Base-by-base conservation (phyloP, 2,329 filamentous ascomycete genomes). In the Fusarium agapanthi region DNA sequence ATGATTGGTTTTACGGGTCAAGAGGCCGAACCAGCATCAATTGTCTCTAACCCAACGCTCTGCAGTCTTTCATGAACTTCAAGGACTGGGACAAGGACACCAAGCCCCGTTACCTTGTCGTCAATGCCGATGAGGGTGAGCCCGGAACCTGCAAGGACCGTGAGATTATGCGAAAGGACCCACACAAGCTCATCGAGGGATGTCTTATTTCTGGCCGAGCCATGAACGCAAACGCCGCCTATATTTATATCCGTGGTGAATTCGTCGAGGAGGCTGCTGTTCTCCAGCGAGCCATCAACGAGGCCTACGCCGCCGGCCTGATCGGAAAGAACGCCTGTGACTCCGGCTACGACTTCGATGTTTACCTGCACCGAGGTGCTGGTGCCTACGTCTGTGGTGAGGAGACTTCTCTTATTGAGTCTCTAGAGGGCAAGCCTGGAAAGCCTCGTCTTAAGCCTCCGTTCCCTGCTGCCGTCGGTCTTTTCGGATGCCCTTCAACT, bases 121-220 rank as follows among this genome's bases (percentile, higher is more conserved):
- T 99, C 86, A 99, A 99, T 81, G 96, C 96, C 76, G 96, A 99
- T 83, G 96, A 99, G 87, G 96, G 96, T 80, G 96, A 99, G 85
- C 96, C 96, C 35, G 96, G 96, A 83, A 99, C 96, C 60, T 99
- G 96, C 91, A 99, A 99, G 87, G 96, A 99, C 84, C 92, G 96
- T 81, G 96, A 99, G 84, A 99, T 99, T 77, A 99, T 99, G 96
- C 95, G 96, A 85, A 99, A 99, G 87, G 96, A 99, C 83, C 96
- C 96, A 72, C 96, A 99, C 88, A 99, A 99, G 89, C 93, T 99
- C 75, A 88, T 99, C 80, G 96, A 99, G 86, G 96, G 96, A 81
- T 99, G 96, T 84, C 88, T 99, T 73, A 92, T 99, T 54, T 95
- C 96, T 76, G 96, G 96, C 58, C 93, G 96, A 81, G 95, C 96